A percentile compares a stretch with the other conserved stretches of the same genome.
Evolutionary conservation across 345 rosid genomes (phyloP).

Genomic region (Eucalyptus virginea): DNA sequence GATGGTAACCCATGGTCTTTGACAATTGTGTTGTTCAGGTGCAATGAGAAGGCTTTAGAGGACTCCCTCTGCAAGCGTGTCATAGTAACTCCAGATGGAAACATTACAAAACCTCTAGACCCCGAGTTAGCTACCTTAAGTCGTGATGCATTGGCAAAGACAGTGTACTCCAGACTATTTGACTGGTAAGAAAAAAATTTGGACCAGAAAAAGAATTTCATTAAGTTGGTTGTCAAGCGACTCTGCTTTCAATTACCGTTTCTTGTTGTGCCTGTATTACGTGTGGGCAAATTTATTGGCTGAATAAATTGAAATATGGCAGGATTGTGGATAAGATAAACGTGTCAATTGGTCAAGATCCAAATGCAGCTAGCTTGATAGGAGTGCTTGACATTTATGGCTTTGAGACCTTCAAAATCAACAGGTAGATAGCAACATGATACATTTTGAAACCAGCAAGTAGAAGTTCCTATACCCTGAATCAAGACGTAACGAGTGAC

Average conservation of each 20-base stretch:
- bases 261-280: not conserved
- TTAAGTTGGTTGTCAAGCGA: constrained; percentile 51
- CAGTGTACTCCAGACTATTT: constrained; percentile 89
- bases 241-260: not conserved
- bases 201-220: constrained; percentile 68
- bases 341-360: constrained; percentile 94
- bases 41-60: constrained; percentile 85
- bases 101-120: constrained; percentile 93
- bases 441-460: not conserved
- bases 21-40: constrained; percentile 22
- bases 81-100: constrained; percentile 99
- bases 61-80: constrained; percentile 95
- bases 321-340: constrained; percentile 98
- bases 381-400: constrained; percentile 99
- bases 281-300: not conserved
- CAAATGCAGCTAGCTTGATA: constrained; percentile 79
- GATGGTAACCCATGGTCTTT: not conserved
- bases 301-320: not conserved
- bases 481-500: not conserved
- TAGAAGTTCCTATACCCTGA: not conserved
- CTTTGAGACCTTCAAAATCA: constrained; percentile 93
- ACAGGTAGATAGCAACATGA: constrained; percentile 36
- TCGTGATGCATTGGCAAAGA: constrained; percentile 97
- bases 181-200: constrained; percentile 60
- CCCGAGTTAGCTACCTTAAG: constrained; percentile 71